Evolutionary conservation across 768 basidiomycete species (phyloP), one percentile per base, ranked within the genome.

Genomic region (Boletus fagicola): DNA sequence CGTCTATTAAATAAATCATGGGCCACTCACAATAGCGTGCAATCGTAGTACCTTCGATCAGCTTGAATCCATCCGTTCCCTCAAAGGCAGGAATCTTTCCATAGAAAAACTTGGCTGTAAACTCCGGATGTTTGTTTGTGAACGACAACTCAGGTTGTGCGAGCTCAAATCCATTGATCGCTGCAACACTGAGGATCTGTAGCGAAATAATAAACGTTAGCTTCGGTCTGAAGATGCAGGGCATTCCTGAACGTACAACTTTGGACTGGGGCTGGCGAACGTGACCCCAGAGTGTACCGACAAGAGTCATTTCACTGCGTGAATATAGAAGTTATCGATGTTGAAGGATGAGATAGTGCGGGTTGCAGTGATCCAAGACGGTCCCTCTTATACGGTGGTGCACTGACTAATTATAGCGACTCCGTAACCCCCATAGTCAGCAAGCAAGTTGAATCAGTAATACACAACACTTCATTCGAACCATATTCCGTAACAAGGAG

Each of bases 41-140:
- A 31, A 68, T 68, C 31, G 60, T 26, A n/a, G 60, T 24, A 1
- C 67, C 67, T 45, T 68, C 67, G 8, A 22, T 49, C n/a, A 68
- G 22, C 15, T 22, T 64, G 35, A 58, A 64, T 22, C 65, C 67
- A 9, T 68, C 62, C 12, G 36, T 46, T 6, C 54, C 60, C 42
- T 68, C 60, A 10, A 68, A 68, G 2, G 64, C 31, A 35, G 67
- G 67, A 18, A 68, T 56, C 40, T 68, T 68, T 0, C 64, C 66
- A 10, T 62, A 60, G 0, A 60, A 45, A 42, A 68, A 68, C 44
- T 68, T 64, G 35, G 16, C 26, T 6, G 28, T 24, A 26, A 56
- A 68, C 3, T 61, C 60, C 0, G 45, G 9, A 1, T 62, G 61
- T 30, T 53, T 68, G 54, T 56, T 51, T 0, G 28, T 18, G 44